Percentiles rank a stretch among this genome's conserved stretches.
phyloP scores from a whole-genome alignment of 2,329 filamentous ascomycete species.

The Penicillium sp. region DNA sequence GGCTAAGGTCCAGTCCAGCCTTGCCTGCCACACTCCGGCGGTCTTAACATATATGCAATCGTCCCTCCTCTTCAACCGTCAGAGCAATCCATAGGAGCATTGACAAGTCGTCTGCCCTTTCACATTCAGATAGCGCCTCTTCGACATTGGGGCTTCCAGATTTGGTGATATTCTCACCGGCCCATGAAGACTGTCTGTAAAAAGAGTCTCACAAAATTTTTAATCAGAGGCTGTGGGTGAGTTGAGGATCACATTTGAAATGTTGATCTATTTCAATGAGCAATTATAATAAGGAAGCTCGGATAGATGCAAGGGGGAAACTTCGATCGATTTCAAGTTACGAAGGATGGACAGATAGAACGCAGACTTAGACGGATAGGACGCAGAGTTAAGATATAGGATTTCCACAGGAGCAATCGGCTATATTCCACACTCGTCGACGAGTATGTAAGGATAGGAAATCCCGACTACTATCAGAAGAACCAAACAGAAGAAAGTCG shows the following conservation, averaged over 20 bases:
- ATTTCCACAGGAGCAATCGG: background rate
- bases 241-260: too few species aligned
- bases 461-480: background rate
- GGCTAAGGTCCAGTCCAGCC: background rate
- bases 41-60: background rate
- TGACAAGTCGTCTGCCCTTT: constrained; percentile 1
- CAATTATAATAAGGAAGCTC: too few species aligned
- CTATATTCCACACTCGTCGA: background rate
- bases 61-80: constrained; percentile 3
- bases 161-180: background rate
- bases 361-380: background rate
- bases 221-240: too few species aligned
- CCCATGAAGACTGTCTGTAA: background rate
- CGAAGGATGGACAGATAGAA: too few species aligned
- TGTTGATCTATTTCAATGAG: too few species aligned
- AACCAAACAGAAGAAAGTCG: background rate
- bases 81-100: constrained; percentile 5
- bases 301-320: background rate
- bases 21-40: background rate
- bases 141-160: background rate
- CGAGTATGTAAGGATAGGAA: background rate
- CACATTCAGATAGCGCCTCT: constrained; percentile 6
- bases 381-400: background rate
- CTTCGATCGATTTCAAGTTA: background rate
- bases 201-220: background rate